Percentiles rank a stretch among this genome's conserved stretches.
Conservation (phyloP, 1,284 basidiomycete species). For the Neolentinus lepideus region DNA sequence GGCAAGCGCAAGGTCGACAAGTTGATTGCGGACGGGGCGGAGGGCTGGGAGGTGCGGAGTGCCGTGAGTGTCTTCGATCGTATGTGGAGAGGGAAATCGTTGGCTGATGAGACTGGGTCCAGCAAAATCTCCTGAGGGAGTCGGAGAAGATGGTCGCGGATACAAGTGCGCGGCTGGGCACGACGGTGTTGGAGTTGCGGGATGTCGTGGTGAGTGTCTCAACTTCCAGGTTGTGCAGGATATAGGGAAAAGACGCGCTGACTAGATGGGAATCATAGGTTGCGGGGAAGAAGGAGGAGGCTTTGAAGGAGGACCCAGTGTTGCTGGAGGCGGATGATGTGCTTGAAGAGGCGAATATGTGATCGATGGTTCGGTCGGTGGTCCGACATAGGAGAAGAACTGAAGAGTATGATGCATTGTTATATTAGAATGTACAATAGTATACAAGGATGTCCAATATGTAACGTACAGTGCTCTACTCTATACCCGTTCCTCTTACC, state of each 20-base stretch:
- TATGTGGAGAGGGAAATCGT: too few relatives aligned
- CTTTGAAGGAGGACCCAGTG: constrained; percentile 39
- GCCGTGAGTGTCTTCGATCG: constrained; percentile 47
- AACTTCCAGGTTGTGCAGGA: constrained; percentile 1
- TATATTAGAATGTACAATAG: background rate
- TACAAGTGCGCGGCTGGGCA: constrained; percentile 51
- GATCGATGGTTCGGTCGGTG: background rate
- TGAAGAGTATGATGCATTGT: background rate
- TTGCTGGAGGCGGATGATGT: constrained; percentile 52
- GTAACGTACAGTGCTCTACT: background rate
- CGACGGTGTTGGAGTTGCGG: constrained; percentile 55
- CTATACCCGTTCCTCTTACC: background rate
- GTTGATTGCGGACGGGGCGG: constrained; percentile 53
- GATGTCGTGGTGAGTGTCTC: constrained; percentile 59
- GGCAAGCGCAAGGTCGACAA: constrained; percentile 56
- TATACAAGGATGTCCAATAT: background rate
- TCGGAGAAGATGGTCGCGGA: constrained; percentile 77
- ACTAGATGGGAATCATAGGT: background rate
- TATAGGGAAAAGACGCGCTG: background rate
- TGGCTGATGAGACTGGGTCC: too few relatives aligned
- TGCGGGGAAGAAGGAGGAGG: constrained; percentile 26
- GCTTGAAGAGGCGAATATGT: constrained; percentile 36
- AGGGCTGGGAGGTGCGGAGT: constrained; percentile 79
- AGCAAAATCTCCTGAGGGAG: constrained; percentile 75
- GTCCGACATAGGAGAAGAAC: too few relatives aligned